Base-by-base conservation (phyloP, 176 grass and related monocot species). In the Neostapfia colusana region DNA sequence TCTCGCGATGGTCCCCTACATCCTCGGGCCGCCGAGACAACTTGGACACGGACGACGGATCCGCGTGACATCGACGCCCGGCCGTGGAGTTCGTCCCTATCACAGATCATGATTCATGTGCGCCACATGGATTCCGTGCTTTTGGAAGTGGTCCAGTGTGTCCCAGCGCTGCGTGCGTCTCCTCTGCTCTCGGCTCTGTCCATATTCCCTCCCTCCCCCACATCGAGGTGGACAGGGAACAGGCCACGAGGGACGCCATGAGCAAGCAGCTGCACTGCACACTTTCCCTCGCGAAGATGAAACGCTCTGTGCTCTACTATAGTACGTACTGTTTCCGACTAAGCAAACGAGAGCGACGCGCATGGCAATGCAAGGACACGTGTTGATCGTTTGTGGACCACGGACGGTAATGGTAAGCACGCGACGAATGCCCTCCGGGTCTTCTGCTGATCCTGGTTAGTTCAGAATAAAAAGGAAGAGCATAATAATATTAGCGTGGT, bases 131-230 rank as follows among this genome's bases (percentile, higher is more conserved):
- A 17, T 49, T 49, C 6, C 13, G 1, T n/a, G 35, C 49, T 73
- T 71, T 62, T 72, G 67, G 75, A 10, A 7, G 79, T 82, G 69
- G 79, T 82, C 79, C 79, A 73, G 43, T 41, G 31, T 80, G n/a
- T 73, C 68, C 27, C n/a, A 17, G 7, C 8, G 74, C 41, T 50
- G 75, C 62, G 27, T 50, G 75, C 62, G 27, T 27, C 25, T 7
- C 5, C 31, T 31, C 2, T 31, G 31, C 31, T 31, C n/a, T n/a
- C n/a, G n/a, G n/a, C n/a, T n/a, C n/a, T 58, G 55, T 58, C 55
- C 23, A 58, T 58, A 58, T 58, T 58, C 55, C 55, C 31, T 31
- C 25, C 23, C 55, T 10, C 10, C 10, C n/a, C n/a, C n/a, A n/a
- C n/a, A n/a, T n/a, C n/a, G n/a, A n/a, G n/a, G n/a, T n/a, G 48